Base-by-base conservation (phyloP, 176 grass and related monocot species). In the Musa schizocarpa region DNA sequence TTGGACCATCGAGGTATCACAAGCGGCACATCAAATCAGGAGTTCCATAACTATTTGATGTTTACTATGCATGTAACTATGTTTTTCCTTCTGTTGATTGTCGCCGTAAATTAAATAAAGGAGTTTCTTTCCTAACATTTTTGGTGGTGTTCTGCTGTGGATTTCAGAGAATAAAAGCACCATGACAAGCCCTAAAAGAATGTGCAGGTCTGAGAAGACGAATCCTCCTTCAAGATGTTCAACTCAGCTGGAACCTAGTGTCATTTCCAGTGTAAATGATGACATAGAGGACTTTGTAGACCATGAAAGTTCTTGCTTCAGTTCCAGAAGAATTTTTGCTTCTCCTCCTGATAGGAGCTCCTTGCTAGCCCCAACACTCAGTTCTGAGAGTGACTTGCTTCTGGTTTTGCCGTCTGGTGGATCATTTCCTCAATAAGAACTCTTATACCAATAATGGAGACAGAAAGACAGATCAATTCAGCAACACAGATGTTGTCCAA, bases 101-200 rank as follows among this genome's bases (percentile, higher is more conserved):
- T 63, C 72, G 16, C 53, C 9, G 29, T 20, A 72, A 79, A 54
- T 53, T 75, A 50, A 19, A 64, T 22, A 25, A 65, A 12, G 23
- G 25, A 13, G 21, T 65, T 25, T 22, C 3, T 63, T 9, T 17
- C 11, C 63, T 14, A 65, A 22, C 11, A 65, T 27, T 13, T 1
- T 12, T 52, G 17, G 17, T 71, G 43, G 9, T 26, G 67, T 77
- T 87, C 68, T 2, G 66, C 76, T 83, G 29, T 56, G 63, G n/a
- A 54, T 88, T 84, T 65, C 83, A 89, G 89, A 76, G 25, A 43
- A 82, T 21, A 71, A 77, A 73, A 78, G 50, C 63, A 73, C 53
- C 43, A 91, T 87, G 88, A 76, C 59, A 72, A 87, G 82, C 81
- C 84, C 94, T 69, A 91, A 91, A 76, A 78, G 82, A 85, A 69